Percentiles rank a stretch among this genome's conserved stretches.
Conservation (phyloP, 345 rosid genomes). For the Erodium maritimum region DNA sequence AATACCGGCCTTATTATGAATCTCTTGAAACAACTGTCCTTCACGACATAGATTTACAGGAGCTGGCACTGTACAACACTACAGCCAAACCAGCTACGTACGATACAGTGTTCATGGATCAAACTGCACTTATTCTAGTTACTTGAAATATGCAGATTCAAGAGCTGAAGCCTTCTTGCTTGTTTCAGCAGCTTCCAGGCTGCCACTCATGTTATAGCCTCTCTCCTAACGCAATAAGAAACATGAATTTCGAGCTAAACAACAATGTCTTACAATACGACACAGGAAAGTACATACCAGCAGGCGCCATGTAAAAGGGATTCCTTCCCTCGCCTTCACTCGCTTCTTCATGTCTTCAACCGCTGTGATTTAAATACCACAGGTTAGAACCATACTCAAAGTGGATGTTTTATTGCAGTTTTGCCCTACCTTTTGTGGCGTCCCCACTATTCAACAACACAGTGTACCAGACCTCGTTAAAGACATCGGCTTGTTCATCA, state of each 20-base stretch:
- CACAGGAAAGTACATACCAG: slow-evolving; percentile 32
- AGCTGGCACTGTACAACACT: not conserved
- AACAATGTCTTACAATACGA: not conserved
- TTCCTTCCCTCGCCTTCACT: slow-evolving; percentile 54
- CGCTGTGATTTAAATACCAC: slow-evolving; percentile 23
- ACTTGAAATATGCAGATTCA: slow-evolving; percentile 49
- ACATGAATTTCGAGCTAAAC: not conserved
- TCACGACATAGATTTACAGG: not conserved
- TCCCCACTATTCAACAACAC: slow-evolving; percentile 53
- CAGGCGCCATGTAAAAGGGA: slow-evolving; percentile 71
- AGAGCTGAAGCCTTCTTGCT: slow-evolving; percentile 44
- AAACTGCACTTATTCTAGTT: not conserved
- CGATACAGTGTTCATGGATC: not conserved
- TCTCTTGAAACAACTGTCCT: too few species aligned
- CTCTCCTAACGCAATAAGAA: slow-evolving; percentile 37
- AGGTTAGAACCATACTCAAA: slow-evolving; percentile 6
- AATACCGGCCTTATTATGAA: too few species aligned
- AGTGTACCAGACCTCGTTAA: slow-evolving; percentile 68
- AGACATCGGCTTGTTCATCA: slow-evolving; percentile 85
- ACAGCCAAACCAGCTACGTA: not conserved
- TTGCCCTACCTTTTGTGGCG: slow-evolving; percentile 41
- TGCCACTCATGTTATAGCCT: slow-evolving; percentile 39
- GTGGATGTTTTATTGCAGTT: too few species aligned
- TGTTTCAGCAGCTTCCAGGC: slow-evolving; percentile 27
- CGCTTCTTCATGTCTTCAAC: slow-evolving; percentile 41